Evolutionary conservation across 495 filamentous ascomycete genomes (phyloP), one percentile per base, ranked within the genome.

Genomic region (Cercophora samala): DNA sequence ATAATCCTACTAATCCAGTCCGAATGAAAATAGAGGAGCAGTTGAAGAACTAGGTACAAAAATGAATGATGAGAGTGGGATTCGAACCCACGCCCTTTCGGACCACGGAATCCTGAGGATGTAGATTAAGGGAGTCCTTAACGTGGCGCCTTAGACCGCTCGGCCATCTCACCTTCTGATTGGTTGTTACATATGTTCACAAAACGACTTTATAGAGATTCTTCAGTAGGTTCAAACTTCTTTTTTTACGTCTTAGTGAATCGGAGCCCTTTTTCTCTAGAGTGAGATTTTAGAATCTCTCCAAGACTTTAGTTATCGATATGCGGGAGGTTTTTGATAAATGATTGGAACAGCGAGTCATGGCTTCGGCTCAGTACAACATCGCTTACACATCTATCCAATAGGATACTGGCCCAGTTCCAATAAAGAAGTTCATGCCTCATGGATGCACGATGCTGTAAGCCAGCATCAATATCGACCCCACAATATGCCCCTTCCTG

Each of bases 51-150:
- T n/a, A n/a, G n/a, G 4, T 6, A 5, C 26, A 29, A 29, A 29
- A 29, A 29, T 29, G 26, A 8, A 29, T 46, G 37, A 46, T 46
- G 37, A 76, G 73, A 77, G 73, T 77, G 72, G 73, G 75, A 76
- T 76, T 77, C 74, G 72, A 74, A 77, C 75, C 74, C 74, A 73
- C 75, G 73, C 73, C 73, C 73, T 75, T 72, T 77, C 71, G 75
- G 71, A 77, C 73, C 68, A 74, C 74, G 72, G 74, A 76, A 75
- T 60, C 58, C 23, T 13, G 58, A 22, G 58, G 58, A 60, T 60
- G 24, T 60, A 29, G 58, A 60, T 60, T 60, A 60, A 60, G 58
- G 58, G 13, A 46, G 37, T 9, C 37, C 37, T 46, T 46, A 46
- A 46, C 37, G 37, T 46, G 37, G 37, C 37, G 37, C 37, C 37